Evolutionary conservation across 345 rosid genomes (phyloP), one percentile per base, ranked within the genome.

Genomic region (Lepidium didymum): DNA sequence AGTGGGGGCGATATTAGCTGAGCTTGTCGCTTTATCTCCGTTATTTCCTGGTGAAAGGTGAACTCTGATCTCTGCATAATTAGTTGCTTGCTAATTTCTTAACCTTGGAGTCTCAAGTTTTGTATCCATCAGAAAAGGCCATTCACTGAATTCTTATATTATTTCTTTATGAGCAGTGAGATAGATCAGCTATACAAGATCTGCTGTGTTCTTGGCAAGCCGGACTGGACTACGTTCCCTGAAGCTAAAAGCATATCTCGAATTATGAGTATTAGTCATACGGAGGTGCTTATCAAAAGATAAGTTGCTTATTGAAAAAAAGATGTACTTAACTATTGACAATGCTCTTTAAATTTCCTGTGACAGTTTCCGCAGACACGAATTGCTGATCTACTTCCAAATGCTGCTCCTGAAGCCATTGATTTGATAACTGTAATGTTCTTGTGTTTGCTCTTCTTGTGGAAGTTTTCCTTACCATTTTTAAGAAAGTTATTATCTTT

Each of bases 11-110:
- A 81, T 92, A 78, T 55, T 92, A 51, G 96, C 96, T 71, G 98
- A 92, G 86, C 91, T 92, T 75, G 88, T 88, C 82, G 86, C 93
- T 18, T 72, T 70, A 47, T 80, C 91, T 51, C 98, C 98, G 10
- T 84, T 92, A 76, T 92, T 92, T 60, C 98, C 96, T 38, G 98
- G 96, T 29, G 98, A 92, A 81, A 90, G 98, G 98, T 89, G 72
- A 79, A 68, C 66, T 56, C 2, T 56, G 8, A 11, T 18, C 27
- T 13, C 43, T 50, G 35, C 8, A 9, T 69, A 4, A 15, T 14
- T 67, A 7, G 55, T 33, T 43, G 14, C 40, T 43, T 18, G 10
- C 3, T 16, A 0, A 18, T 29, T 43, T 56, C 27, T 27, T 45
- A 35, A 56, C 10, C 18, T 23, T 10, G 31, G 29, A 53, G n/a